These are phyloP conservation scores for Xylaria arbuscula DNA, from an alignment of 2,329 filamentous ascomycete genomes.

Conservation along the genomic window DNA sequence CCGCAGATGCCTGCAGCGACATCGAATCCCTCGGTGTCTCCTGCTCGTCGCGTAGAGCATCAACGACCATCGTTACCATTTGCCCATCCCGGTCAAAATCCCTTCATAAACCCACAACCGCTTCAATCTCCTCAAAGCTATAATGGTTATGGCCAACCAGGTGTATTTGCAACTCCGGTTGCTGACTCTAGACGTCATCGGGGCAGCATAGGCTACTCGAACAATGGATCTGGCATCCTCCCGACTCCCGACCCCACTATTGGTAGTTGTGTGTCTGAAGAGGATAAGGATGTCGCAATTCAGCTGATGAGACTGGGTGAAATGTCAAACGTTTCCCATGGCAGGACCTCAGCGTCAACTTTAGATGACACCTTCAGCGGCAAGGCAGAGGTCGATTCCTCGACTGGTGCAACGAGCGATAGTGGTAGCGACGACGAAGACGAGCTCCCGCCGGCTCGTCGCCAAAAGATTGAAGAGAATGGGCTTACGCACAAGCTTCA, in stretches of 20 bases:
- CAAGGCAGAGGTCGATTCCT: slow-evolving; percentile 84
- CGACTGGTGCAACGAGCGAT: slow-evolving; percentile 85
- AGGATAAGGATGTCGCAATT: slow-evolving; percentile 91
- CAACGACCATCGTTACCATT: slow-evolving; percentile 80
- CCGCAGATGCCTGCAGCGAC: slow-evolving; percentile 91
- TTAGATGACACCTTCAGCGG: slow-evolving; percentile 94
- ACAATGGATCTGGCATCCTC: slow-evolving; percentile 69
- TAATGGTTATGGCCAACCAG: slow-evolving; percentile 64
- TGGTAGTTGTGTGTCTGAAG: slow-evolving; percentile 95
- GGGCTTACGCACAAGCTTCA: slow-evolving; percentile 60
- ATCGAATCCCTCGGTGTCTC: slow-evolving; percentile 98
- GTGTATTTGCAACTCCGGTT: slow-evolving; percentile 71
- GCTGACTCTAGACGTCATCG: slow-evolving; percentile 74
- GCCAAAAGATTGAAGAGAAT: slow-evolving; percentile 64
- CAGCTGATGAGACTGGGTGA: slow-evolving; percentile 97
- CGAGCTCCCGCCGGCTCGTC: slow-evolving; percentile 68
- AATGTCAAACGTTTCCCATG: slow-evolving; percentile 91
- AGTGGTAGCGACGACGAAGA: slow-evolving; percentile 75
- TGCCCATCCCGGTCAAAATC: slow-evolving; percentile 78
- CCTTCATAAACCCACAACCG: slow-evolving; percentile 80
- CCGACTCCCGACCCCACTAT: slow-evolving; percentile 98
- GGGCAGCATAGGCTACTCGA: slow-evolving; percentile 68
- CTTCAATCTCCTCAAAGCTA: slow-evolving; percentile 89
- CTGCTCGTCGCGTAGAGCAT: slow-evolving; percentile 82
- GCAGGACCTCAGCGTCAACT: slow-evolving; percentile 91